phyloP scores from a whole-genome alignment of 2,329 filamentous ascomycete genomes.

The Plectosphaerella plurivora region DNA sequence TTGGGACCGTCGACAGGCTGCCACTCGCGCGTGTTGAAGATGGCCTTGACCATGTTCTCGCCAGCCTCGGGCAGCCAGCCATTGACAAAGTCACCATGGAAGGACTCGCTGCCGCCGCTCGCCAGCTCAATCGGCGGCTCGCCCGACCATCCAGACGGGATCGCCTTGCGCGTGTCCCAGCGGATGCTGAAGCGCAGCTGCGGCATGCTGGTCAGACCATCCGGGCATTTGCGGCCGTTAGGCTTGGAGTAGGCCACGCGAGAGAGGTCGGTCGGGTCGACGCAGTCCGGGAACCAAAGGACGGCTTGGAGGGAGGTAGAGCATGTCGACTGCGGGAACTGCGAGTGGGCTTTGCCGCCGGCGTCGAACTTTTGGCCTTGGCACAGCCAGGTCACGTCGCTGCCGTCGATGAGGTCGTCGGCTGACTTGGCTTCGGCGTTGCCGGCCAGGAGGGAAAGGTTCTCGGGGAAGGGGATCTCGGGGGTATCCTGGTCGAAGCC shows the following conservation, averaged over 20 bases:
- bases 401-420: constrained; percentile 8
- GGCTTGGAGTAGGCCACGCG: constrained; percentile 10
- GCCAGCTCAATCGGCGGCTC: constrained; percentile 38
- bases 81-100: constrained; percentile 41
- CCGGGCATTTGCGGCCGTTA: constrained; percentile 25
- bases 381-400: constrained; percentile 10
- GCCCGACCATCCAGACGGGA: constrained; percentile 41
- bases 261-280: constrained; percentile 9
- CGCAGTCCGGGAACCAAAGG: constrained; percentile 17
- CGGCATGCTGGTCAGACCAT: constrained; percentile 38
- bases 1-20: constrained; percentile 23
- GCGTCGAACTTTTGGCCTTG: constrained; percentile 6
- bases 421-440: constrained; percentile 29
- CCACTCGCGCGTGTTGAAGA: constrained; percentile 15
- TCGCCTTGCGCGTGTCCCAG: constrained; percentile 33
- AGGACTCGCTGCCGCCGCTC: constrained; percentile 31
- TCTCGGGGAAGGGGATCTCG: constrained; percentile 37
- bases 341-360: constrained; percentile 5
- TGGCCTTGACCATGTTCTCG: constrained; percentile 30
- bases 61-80: constrained; percentile 36
- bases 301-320: constrained; percentile 17
- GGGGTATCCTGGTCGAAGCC: constrained; percentile 29
- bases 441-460: constrained; percentile 37
- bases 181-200: constrained; percentile 41
- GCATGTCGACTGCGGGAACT: constrained; percentile 16